phyloP scores from a whole-genome alignment of 2,329 filamentous ascomycete genomes.

The Venturia pyrina region DNA sequence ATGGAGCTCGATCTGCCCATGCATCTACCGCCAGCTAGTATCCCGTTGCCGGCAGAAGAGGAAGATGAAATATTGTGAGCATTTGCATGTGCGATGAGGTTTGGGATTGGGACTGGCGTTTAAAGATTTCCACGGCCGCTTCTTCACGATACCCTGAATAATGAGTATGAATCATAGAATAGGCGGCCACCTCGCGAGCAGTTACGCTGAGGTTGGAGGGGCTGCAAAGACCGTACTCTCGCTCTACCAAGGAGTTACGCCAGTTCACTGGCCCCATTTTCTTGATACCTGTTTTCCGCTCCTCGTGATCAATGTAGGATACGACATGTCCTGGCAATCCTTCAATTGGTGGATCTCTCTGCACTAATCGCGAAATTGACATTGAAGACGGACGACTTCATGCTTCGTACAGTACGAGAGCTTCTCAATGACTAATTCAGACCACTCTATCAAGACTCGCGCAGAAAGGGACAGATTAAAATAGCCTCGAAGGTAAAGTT shows the following conservation, averaged over 20 bases:
- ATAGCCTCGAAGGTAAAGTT: too few relatives aligned
- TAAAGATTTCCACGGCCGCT: background rate
- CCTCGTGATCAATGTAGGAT: too few relatives aligned
- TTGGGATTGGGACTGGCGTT: background rate
- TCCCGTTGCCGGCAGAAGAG: constrained; percentile 4
- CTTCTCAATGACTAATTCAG: too few relatives aligned
- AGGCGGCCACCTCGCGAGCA: background rate
- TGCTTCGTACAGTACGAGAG: too few relatives aligned
- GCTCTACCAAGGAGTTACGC: background rate
- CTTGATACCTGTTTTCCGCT: too few relatives aligned
- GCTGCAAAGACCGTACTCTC: background rate
- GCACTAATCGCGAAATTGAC: too few relatives aligned
- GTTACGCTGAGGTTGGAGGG: background rate
- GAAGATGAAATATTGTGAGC: constrained; percentile 7
- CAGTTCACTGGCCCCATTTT: too few relatives aligned
- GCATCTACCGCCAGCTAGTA: constrained; percentile 1
- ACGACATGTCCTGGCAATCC: too few relatives aligned
- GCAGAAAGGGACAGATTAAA: too few relatives aligned
- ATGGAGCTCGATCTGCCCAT: background rate
- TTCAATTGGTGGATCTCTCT: too few relatives aligned
- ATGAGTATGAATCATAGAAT: background rate
- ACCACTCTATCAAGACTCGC: too few relatives aligned
- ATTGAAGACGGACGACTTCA: too few relatives aligned
- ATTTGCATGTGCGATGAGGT: background rate
- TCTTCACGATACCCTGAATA: constrained; percentile 1